Base-by-base conservation (phyloP, 192 early-diverging fungal genomes). In the Mortierella claussenii region DNA sequence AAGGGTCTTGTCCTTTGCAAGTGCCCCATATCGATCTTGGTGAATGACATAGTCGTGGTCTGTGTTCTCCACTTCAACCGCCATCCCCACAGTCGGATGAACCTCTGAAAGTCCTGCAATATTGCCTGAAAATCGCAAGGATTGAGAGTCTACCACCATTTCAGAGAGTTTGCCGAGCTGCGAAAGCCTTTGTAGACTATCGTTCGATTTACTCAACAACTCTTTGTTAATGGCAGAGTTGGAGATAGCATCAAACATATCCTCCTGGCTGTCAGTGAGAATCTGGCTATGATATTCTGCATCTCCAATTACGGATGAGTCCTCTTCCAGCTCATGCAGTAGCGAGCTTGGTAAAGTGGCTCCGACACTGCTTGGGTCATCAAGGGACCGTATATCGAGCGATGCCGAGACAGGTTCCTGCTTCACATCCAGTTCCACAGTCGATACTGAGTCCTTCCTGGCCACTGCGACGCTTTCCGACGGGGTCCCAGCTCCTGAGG, bases 171-270 rank as follows among this genome's bases (percentile, higher is more conserved):
- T 27, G 8, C 31, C 56, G 0, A 28, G 56, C 13, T 62, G 47
- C 3, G 60, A 12, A 26, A 42, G 13, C 23, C 45, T 46, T 23
- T 56, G 45, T 15, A 23, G n/a, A 1, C 55, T 45, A 15, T 58
- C 47, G 18, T 43, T 55, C 9, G 55, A 65, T 15, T 27, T 23
- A n/a, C 43, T 28, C 2, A 44, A 43, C 4, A 57, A 17, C 8
- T 21, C 61, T 4, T 63, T 20, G 11, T 63, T 12, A 21, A 65
- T 31, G 4, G 50, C 70, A 7, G 63, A 53, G 24, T 30, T 55
- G 5, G 62, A 46, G 7, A 73, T 52, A 7, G 13, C 60, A n/a
- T 58, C 56, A 49, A 75, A 65, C 11, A 47, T 42, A 37, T 65
- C 62, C 24, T 47, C 40, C 34, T 60, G 64, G 26, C 53, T 67